Conservation (phyloP, 1,139 yeast genomes). For the Nakaseomyces sp. region DNA sequence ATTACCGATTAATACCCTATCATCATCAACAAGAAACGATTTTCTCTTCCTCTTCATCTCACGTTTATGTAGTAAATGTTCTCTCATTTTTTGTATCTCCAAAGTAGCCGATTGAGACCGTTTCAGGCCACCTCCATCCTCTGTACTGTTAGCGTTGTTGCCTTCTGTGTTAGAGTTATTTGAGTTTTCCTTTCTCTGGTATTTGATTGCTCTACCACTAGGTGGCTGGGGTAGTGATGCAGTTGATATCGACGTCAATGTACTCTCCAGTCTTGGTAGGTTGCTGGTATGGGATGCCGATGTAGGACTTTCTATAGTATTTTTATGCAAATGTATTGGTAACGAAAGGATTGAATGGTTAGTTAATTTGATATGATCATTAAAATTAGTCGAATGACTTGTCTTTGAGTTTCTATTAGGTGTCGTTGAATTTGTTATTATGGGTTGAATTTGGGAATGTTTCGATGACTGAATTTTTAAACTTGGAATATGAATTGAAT, state of each 20-base stretch:
- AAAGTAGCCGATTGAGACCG: constrained; percentile 27
- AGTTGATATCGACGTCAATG: constrained; percentile 10
- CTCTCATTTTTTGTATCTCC: constrained; percentile 30
- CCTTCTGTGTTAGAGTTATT: constrained; percentile 1
- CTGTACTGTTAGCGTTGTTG: not conserved
- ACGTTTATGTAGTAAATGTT: constrained; percentile 23
- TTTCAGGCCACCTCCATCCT: constrained; percentile 16
- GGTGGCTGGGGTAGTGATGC: constrained; percentile 13
- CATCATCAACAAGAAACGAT: constrained; percentile 44
- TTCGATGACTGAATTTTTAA: constrained; percentile 28
- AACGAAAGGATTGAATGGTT: constrained; percentile 16
- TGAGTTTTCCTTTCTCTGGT: not conserved
- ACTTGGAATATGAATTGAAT: constrained; percentile 13
- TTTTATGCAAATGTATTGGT: constrained; percentile 9
- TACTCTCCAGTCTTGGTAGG: constrained; percentile 5
- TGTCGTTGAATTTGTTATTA: constrained; percentile 1
- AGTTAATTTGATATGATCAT: not conserved
- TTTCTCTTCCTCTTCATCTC: constrained; percentile 31
- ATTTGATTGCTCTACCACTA: not conserved
- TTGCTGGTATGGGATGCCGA: not conserved
- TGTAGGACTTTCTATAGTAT: constrained; percentile 2
- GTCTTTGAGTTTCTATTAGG: constrained; percentile 8
- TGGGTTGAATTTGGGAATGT: constrained; percentile 28
- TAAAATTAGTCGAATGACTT: constrained; percentile 4
- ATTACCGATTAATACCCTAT: constrained; percentile 60